Evolutionary conservation across 2,329 filamentous ascomycete species (phyloP), one percentile per base, ranked within the genome.

Genomic region (Fusarium sp.): DNA sequence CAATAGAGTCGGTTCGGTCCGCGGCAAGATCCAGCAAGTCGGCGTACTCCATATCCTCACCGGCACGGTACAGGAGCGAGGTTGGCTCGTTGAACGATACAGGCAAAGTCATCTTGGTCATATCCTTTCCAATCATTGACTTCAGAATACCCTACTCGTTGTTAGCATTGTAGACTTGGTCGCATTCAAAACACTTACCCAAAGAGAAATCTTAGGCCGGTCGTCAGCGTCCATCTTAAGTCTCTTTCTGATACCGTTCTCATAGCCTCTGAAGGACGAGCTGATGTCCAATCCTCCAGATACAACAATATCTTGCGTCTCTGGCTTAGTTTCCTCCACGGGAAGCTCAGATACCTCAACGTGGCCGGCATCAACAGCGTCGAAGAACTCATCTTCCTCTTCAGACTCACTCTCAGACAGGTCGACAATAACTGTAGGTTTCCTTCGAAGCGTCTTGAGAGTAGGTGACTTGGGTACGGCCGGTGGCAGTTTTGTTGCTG

Each of bases 41-140:
- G 0, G 94, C 93, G 80, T 99, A 99, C 83, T 99, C 96, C 94
- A 99, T 96, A 79, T 99, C 96, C 84, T 99, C 96, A 6, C 94
- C 94, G 49, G 97, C 96, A 80, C 96, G 94, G 82, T 98, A 96
- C 10, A 99, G 88, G 14, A 99, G 86, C 7, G 96, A 98, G 0
- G 96, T 99, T 1, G 96, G 96, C 83, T 99, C 96, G 83, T 99
- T 99, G 86, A 99, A 98, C 1, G 96, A 98, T 3, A 99, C 96
- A 0, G 96, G 96, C 22, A 99, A 86, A 0, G 96, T 98, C 96
- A 99, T 99, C 86, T 97, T 98, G 40, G 96, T 98, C 96, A 99
- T 98, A 80, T 99, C 96, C 82, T 99, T 98, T 72, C 96, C 96
- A 83, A 99, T 98, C 96, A 99, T 98, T 24, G 96, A 98, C 85